Conservation (phyloP, 805 yeast species). For the Starmera caribaea region DNA sequence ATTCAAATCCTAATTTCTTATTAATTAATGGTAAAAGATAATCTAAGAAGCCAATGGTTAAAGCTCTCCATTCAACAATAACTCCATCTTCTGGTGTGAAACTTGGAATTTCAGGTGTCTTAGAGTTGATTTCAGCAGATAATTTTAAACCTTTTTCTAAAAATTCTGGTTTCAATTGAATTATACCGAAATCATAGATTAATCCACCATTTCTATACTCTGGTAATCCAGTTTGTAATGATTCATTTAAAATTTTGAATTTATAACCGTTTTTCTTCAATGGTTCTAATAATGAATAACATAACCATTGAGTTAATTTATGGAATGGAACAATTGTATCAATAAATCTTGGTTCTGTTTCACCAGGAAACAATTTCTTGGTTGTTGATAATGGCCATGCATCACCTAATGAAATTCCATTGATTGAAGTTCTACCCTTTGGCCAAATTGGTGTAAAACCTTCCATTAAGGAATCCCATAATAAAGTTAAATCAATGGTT, state of each 20-base stretch:
- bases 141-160: constrained; percentile 27
- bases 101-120: constrained; percentile 31
- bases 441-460: constrained; percentile 57
- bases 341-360: constrained; percentile 6
- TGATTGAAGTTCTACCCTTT: constrained; percentile 39
- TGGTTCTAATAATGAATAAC: constrained; percentile 50
- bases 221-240: constrained; percentile 78
- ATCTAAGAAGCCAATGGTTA: constrained; percentile 49
- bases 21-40: constrained; percentile 42
- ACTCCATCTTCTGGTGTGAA: constrained; percentile 46
- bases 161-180: constrained; percentile 35
- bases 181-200: constrained; percentile 44
- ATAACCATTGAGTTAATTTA: constrained; percentile 58
- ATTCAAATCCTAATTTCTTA: constrained; percentile 27
- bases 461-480: constrained; percentile 50
- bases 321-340: constrained; percentile 50
- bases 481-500: constrained; percentile 29
- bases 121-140: constrained; percentile 19
- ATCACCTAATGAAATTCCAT: constrained; percentile 49
- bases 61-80: constrained; percentile 61
- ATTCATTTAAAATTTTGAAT: constrained; percentile 57
- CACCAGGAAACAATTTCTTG: constrained; percentile 11
- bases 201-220: constrained; percentile 76
- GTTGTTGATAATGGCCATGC: constrained; percentile 43
- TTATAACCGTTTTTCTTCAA: constrained; percentile 36